phyloP scores from a whole-genome alignment of 768 basidiomycete genomes.

The Kondoa malvinella region DNA sequence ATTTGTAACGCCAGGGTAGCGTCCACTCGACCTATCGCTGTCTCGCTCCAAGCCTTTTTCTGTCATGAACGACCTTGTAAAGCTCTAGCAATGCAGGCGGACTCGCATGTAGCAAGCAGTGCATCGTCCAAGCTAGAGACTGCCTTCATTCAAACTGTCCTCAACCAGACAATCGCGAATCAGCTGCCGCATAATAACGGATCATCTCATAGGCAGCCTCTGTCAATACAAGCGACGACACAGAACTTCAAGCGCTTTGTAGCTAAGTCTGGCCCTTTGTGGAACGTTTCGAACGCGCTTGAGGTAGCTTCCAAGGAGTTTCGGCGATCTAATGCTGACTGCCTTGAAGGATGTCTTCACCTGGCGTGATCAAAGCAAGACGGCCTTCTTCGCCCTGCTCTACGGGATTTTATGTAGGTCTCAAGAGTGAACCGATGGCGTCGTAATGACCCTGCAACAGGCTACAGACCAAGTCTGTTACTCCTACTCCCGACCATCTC shows the following conservation, averaged over 20 bases:
- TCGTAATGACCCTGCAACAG: constrained; percentile 6
- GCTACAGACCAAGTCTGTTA: constrained; percentile 9
- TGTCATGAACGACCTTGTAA: too few species aligned
- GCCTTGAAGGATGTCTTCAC: constrained; percentile 19
- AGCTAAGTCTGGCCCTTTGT: constrained; percentile 26
- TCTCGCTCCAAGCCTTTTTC: too few species aligned
- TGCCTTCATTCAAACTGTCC: background rate
- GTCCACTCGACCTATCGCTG: too few species aligned
- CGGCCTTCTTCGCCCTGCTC: constrained; percentile 20
- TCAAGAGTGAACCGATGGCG: background rate
- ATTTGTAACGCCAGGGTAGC: background rate
- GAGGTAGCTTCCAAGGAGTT: too few species aligned
- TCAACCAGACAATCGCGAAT: background rate
- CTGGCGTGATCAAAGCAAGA: constrained; percentile 25
- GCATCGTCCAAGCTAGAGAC: background rate
- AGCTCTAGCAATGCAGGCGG: background rate
- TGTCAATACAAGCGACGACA: constrained; percentile 20
- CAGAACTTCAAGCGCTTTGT: constrained; percentile 27
- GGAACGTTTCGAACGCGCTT: constrained; percentile 23
- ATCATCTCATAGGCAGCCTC: constrained; percentile 15
- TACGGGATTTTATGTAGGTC: constrained; percentile 24
- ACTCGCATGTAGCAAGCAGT: background rate
- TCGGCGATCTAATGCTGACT: too few species aligned
- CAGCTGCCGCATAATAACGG: background rate
- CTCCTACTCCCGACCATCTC: constrained; percentile 8